Evolutionary conservation across 2,329 filamentous ascomycete species (phyloP), one percentile per base, ranked within the genome.

Genomic region (Neonectria neomacrospora): DNA sequence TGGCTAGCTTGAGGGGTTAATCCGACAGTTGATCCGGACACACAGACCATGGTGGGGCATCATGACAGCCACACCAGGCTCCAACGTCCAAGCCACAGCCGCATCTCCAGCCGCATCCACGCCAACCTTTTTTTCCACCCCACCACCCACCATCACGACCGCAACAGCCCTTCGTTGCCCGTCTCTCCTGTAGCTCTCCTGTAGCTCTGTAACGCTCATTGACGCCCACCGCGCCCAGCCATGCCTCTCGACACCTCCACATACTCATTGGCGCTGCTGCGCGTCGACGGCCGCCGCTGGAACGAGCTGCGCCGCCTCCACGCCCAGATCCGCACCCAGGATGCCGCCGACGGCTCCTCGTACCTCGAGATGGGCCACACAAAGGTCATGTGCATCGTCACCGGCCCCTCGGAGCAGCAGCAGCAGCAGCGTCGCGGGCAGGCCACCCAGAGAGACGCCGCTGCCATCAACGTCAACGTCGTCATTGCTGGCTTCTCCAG

Each of bases 311-410:
- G 96, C 28, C 90, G 93, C 8, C 86, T 97, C 54, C 89, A 93
- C 75, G 95, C 92, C 51, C 92, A 96, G 80, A 94, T 99, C 75
- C 92, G 91, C 66, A 97, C 94, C 1, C 96, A 97, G 79, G 91
- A 94, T 64, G 91, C 94, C 53, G 94, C 94, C 58, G 96, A 98
- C 73, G 96, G 96, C 37, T 97, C 92, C 47, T 93, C 91, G 65
- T 97, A 97, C 80, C 88, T 98, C 63, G 93, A 97, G 77, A 97
- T 97, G 90, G 96, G 96, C 73, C 97, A 98, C 80, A 99, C 96
- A 22, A 96, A 97, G 77, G 91, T 99, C 71, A 92, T 98, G 80
- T 97, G 95, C 80, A 93, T 94, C 23, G 90, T 99, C 51, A 89
- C 90, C 2, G 96, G 96, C 0, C 96, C 96, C 0, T 88, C 87